These are phyloP conservation scores for Austroboletus eburneus DNA, from an alignment of 768 basidiomycete genomes.

Conservation along the genomic window DNA sequence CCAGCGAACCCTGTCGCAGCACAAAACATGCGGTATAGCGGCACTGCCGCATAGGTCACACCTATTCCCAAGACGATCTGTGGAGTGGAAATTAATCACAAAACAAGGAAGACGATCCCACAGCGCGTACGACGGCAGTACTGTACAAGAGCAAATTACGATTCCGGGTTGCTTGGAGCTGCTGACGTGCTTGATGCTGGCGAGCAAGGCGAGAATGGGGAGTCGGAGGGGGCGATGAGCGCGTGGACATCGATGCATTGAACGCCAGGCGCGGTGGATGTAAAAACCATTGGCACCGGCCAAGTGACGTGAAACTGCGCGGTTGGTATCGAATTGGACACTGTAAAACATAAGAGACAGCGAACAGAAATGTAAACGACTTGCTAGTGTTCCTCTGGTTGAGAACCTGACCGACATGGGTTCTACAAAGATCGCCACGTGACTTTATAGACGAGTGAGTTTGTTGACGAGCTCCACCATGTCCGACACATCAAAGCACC, in stretches of 20 bases:
- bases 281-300: constrained; percentile 4
- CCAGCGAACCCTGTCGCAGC: constrained; percentile 96
- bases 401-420: constrained; percentile 6
- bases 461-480: constrained; percentile 12
- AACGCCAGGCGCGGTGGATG: constrained; percentile 1
- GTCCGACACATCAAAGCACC: constrained; percentile 22
- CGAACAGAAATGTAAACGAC: background rate
- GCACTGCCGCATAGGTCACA: constrained; percentile 94
- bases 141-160: constrained; percentile 80
- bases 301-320: background rate
- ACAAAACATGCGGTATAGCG: constrained; percentile 97
- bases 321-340: background rate
- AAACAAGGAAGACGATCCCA: background rate
- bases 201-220: constrained; percentile 7
- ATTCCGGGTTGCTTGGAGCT: constrained; percentile 56
- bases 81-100: constrained; percentile 1
- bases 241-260: constrained; percentile 13
- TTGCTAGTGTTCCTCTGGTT: background rate
- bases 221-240: constrained; percentile 1
- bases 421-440: constrained; percentile 13
- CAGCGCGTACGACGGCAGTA: constrained; percentile 64
- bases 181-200: constrained; percentile 32
- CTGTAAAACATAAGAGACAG: background rate
- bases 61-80: constrained; percentile 80
- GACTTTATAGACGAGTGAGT: no score